Percentiles rank a stretch among this genome's conserved stretches.
Evolutionary conservation across 2,329 filamentous ascomycete species (phyloP).

Genomic region (Aspergillus sojae): DNA sequence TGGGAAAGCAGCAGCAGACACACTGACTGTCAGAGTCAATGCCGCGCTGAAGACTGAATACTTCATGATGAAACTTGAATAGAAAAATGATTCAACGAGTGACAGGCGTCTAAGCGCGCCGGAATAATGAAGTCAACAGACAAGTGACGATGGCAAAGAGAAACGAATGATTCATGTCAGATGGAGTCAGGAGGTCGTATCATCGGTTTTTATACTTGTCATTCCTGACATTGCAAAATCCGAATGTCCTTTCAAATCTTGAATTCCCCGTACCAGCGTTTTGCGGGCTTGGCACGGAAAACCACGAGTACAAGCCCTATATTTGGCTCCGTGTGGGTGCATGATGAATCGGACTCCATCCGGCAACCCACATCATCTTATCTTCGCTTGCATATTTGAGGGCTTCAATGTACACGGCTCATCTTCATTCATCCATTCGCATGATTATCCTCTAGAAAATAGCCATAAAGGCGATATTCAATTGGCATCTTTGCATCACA

Average conservation of each 20-base stretch:
- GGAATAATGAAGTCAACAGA: neutral
- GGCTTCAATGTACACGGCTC: neutral
- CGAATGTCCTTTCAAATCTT: neutral
- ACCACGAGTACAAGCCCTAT: neutral
- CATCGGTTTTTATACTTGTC: neutral
- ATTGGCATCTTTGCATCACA: neutral
- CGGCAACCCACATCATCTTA: neutral
- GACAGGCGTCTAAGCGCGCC: neutral
- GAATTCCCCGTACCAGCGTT: neutral
- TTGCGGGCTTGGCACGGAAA: neutral
- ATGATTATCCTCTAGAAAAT: neutral
- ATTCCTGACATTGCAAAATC: neutral
- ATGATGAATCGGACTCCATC: neutral
- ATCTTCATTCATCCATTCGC: neutral
- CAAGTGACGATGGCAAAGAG: neutral
- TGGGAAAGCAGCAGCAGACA: neutral
- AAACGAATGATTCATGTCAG: neutral
- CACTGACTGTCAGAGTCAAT: neutral
- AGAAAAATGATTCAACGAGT: neutral
- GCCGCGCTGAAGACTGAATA: neutral
- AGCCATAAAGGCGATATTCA: neutral
- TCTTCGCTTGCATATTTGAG: neutral
- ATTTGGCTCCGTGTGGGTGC: neutral
- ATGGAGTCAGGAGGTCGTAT: neutral
- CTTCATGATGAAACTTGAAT: neutral